Percentiles rank a stretch among this genome's conserved stretches.
Conservation (phyloP, 2,329 filamentous ascomycete species). For the Nothophoma quercina region DNA sequence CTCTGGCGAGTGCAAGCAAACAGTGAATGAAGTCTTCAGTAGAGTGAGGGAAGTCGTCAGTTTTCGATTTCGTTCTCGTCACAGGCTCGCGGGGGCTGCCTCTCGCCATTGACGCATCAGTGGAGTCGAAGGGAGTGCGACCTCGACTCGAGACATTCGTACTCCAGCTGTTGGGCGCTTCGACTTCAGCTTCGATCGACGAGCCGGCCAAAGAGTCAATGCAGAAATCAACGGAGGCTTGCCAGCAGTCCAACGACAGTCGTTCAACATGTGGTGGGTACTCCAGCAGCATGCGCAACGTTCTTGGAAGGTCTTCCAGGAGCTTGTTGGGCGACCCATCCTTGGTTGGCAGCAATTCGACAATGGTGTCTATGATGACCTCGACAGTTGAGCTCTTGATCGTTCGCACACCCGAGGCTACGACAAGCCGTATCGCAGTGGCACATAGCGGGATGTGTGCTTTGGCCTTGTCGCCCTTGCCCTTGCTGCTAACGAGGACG, state of each 20-base stretch:
- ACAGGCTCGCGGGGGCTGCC: slow-evolving; percentile 34
- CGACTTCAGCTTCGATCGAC: slow-evolving; percentile 35
- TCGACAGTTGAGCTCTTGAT: slow-evolving; percentile 80
- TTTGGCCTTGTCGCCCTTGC: slow-evolving; percentile 44
- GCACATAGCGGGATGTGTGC: slow-evolving; percentile 73
- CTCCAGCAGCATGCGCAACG: slow-evolving; percentile 73
- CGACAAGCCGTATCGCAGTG: slow-evolving; percentile 72
- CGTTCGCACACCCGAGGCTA: slow-evolving; percentile 72
- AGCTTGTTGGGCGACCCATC: slow-evolving; percentile 72
- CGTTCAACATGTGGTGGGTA: slow-evolving; percentile 82
- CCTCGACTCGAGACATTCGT: slow-evolving; percentile 39
- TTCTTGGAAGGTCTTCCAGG: slow-evolving; percentile 81
- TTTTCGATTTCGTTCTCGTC: slow-evolving; percentile 25
- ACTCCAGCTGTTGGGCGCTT: slow-evolving; percentile 37
- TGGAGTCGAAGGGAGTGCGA: slow-evolving; percentile 42
- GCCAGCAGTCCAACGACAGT: slow-evolving; percentile 73
- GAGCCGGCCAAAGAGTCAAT: slow-evolving; percentile 63
- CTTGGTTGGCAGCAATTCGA: slow-evolving; percentile 71
- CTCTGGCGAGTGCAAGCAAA: slow-evolving; percentile 68
- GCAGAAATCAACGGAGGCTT: slow-evolving; percentile 74
- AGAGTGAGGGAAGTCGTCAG: slow-evolving; percentile 34
- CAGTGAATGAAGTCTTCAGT: slow-evolving; percentile 63
- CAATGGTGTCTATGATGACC: slow-evolving; percentile 81
- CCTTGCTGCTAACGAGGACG: slow-evolving; percentile 63
- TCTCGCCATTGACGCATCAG: slow-evolving; percentile 33